Conservation (phyloP, 192 early-diverging fungal genomes). For the Coemansia sp. region DNA sequence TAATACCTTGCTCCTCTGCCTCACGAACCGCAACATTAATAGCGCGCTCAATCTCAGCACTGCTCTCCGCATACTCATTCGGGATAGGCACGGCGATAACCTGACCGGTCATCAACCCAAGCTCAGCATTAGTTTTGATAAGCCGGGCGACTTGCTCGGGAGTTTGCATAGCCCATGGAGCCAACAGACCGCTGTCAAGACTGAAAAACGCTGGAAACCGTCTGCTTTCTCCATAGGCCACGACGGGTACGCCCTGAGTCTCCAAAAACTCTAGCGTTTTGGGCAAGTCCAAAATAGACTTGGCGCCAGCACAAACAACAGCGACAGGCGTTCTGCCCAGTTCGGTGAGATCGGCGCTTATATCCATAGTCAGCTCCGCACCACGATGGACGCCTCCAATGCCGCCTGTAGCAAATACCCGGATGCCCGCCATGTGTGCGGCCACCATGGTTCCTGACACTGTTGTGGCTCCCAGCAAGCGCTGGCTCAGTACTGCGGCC, state of each 20-base stretch:
- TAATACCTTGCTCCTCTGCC: conserved; percentile 63
- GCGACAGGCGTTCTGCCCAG: conserved; percentile 89
- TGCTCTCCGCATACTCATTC: conserved; percentile 60
- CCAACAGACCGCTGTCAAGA: conserved; percentile 62
- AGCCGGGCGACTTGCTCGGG: conserved; percentile 51
- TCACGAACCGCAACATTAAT: conserved; percentile 75
- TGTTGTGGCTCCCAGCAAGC: conserved; percentile 84
- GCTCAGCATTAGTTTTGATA: conserved; percentile 59
- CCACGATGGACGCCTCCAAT: conserved; percentile 96
- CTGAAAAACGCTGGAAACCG: conserved; percentile 95
- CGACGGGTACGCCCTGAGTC: conserved; percentile 91
- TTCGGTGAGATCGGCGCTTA: conserved; percentile 93
- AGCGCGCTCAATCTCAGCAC: conserved; percentile 66
- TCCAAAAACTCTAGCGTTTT: conserved; percentile 92
- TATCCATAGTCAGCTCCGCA: conserved; percentile 77
- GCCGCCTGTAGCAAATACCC: conserved; percentile 94
- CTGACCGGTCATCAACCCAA: conserved; percentile 76
- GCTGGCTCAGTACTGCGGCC: conserved; percentile 72
- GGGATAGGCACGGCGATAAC: conserved; percentile 94
- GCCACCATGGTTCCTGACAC: conserved; percentile 92
- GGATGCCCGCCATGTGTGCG: conserved; percentile 84
- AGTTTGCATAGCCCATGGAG: conserved; percentile 50
- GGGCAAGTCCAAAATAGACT: conserved; percentile 93
- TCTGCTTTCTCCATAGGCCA: conserved; percentile 66
- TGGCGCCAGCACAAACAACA: conserved; percentile 95